phyloP scores from a whole-genome alignment of 2,329 filamentous ascomycete genomes.

The Didymella pinodella region DNA sequence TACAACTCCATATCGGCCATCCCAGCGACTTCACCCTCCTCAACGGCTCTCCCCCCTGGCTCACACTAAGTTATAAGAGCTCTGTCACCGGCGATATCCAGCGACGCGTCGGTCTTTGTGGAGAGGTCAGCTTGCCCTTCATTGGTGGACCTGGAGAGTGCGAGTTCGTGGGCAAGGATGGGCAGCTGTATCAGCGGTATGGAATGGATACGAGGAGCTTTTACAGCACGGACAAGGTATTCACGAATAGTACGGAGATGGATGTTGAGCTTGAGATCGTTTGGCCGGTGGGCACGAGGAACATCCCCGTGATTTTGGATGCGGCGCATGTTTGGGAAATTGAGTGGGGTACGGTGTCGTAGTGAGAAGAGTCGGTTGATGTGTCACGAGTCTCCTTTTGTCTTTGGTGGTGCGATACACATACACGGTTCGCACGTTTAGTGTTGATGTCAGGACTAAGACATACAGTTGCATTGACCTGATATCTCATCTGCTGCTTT shows the following conservation, averaged over 20 bases:
- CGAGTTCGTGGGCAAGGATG: not conserved
- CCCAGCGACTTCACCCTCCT: not conserved
- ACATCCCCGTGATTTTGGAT: constrained; percentile 4
- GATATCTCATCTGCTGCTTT: no score
- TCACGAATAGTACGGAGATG: constrained; percentile 4
- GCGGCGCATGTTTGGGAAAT: constrained; percentile 6
- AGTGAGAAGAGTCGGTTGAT: not conserved
- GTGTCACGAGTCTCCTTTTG: no score
- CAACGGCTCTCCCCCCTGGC: not conserved
- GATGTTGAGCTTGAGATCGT: constrained; percentile 3
- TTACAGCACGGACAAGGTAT: not conserved
- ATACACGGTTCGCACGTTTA: no score
- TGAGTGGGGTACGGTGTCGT: constrained; percentile 1
- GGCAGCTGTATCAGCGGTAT: constrained; percentile 2
- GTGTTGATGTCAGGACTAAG: no score
- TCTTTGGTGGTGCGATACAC: no score
- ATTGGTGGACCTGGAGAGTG: not conserved
- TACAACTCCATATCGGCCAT: constrained; percentile 2
- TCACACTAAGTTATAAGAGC: constrained; percentile 3
- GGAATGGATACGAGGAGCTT: constrained; percentile 10
- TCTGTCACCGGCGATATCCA: not conserved
- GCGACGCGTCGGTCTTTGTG: not conserved
- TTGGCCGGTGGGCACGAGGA: constrained; percentile 3
- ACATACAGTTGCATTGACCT: no score
- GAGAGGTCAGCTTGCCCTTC: not conserved